Conservation (phyloP, 2,329 filamentous ascomycete genomes). For the Ophiostoma ulmi region DNA sequence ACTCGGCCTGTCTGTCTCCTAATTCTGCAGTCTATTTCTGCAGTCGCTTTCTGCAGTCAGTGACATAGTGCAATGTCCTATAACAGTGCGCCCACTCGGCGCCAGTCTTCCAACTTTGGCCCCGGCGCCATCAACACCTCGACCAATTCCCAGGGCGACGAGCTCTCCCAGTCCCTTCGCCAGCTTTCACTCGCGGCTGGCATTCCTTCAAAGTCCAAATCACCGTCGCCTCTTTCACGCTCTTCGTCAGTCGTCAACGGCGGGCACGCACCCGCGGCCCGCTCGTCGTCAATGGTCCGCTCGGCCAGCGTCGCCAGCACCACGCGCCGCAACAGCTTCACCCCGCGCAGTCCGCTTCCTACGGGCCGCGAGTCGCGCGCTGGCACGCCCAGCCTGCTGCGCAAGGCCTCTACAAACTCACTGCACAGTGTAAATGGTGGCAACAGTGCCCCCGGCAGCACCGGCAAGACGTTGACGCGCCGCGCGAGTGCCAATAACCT, state of each 20-base stretch:
- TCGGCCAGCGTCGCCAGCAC: constrained; percentile 38
- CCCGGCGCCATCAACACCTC: neutral
- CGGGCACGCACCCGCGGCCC: neutral
- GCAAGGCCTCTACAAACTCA: constrained; percentile 55
- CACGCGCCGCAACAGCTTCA: constrained; percentile 32
- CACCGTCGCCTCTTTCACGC: constrained; percentile 22
- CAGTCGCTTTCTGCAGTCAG: neutral
- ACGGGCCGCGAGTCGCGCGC: constrained; percentile 42
- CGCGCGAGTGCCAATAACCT: constrained; percentile 46
- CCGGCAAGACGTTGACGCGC: constrained; percentile 37
- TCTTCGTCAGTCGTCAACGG: constrained; percentile 7
- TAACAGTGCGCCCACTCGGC: neutral
- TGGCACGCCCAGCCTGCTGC: constrained; percentile 47
- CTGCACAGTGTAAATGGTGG: constrained; percentile 41
- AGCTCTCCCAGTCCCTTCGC: constrained; percentile 28
- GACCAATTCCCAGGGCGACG: constrained; percentile 17
- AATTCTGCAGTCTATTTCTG: neutral
- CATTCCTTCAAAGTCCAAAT: constrained; percentile 22
- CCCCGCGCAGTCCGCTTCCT: constrained; percentile 42
- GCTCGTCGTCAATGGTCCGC: constrained; percentile 36
- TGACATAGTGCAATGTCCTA: neutral
- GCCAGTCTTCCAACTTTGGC: constrained; percentile 10
- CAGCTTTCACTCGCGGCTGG: constrained; percentile 28
- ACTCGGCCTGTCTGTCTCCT: neutral
- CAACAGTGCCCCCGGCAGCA: neutral